Evolutionary conservation across 1,139 yeast species (phyloP).

Genomic region (Pichia sp.): DNA sequence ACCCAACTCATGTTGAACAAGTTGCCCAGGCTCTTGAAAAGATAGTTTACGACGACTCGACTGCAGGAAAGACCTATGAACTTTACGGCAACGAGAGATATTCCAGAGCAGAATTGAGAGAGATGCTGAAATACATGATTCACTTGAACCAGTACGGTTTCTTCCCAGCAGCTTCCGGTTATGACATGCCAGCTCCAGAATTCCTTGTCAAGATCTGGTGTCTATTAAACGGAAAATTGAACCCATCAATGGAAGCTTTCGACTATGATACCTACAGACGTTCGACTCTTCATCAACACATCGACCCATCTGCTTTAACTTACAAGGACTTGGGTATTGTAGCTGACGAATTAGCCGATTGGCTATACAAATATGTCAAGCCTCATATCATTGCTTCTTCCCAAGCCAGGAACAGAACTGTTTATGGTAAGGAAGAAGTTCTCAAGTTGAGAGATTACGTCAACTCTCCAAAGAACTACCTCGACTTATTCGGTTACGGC

Average conservation of each 20-base stretch:
- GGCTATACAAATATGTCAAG: conserved; percentile 58
- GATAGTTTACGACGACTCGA: conserved; percentile 78
- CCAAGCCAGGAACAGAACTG: conserved; percentile 34
- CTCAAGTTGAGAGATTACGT: conserved; percentile 34
- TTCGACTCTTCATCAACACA: conserved; percentile 63
- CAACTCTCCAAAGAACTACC: conserved; percentile 32
- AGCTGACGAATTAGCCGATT: conserved; percentile 65
- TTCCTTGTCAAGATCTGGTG: conserved; percentile 31
- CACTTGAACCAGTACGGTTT: conserved; percentile 45
- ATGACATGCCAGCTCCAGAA: conserved; percentile 52
- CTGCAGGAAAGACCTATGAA: conserved; percentile 74
- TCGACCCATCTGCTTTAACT: conserved; percentile 59
- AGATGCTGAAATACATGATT: conserved; percentile 50
- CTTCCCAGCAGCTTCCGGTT: conserved; percentile 52
- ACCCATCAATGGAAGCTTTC: conserved; percentile 65
- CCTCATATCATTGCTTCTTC: conserved; percentile 33
- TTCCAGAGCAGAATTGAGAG: conserved; percentile 63
- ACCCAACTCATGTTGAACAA: conserved; percentile 75
- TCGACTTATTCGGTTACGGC: conserved; percentile 30
- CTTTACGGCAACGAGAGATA: conserved; percentile 69
- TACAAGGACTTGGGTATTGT: conserved; percentile 73
- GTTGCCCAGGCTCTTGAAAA: conserved; percentile 76
- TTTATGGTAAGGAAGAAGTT: conserved; percentile 34
- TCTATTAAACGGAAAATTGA: conserved; percentile 36
- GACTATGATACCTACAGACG: conserved; percentile 78